Evolutionary conservation across 2,329 filamentous ascomycete genomes (phyloP), one percentile per base, ranked within the genome.

Genomic region (Trichoderma pleuroti): DNA sequence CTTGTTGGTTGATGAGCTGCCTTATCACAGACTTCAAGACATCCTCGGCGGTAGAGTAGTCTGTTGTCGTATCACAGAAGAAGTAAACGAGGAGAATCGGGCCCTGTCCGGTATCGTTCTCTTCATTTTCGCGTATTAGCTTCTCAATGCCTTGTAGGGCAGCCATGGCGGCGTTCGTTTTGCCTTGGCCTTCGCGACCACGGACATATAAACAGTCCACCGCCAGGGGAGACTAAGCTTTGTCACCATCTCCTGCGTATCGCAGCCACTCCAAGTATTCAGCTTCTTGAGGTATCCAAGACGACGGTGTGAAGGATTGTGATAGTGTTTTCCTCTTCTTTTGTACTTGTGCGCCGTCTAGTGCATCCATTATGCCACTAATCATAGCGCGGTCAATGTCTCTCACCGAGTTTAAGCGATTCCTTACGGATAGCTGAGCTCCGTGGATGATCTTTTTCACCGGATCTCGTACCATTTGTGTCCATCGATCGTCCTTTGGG

Each of bases 121-220:
- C 72, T 10, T 70, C 68, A 28, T 61, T 54, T 6, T 54, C 39
- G 52, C 64, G 32, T 21, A 78, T 72, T 14, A 76, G 70, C 4
- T 74, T 74, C 28, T 82, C 80, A 10, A 83, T 78, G 54, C 80
- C 77, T 9, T 80, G 75, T 0, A 84, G 71, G 3, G 79, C 80
- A 1, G 82, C 81, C 65, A 84, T 72, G 0, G 81, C 78, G 0
- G 81, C 82, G 32, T 80, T 81, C 0, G 81, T 82, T 71, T 84
- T 84, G 5, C 82, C 82, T 67, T 81, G 77, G 5, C 82, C 82
- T 67, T 84, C 80, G 2, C 78, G 81, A 3, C 81, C 82, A 12
- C 80, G 77, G 16, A 84, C 75, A 79, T 81, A 83, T 1, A 84
- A 66, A 18, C 75, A 82, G 69, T 82, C 80, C 5, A 75, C 76